phyloP scores from a whole-genome alignment of 2,329 filamentous ascomycete species.

The Celoporthe dispersa region DNA sequence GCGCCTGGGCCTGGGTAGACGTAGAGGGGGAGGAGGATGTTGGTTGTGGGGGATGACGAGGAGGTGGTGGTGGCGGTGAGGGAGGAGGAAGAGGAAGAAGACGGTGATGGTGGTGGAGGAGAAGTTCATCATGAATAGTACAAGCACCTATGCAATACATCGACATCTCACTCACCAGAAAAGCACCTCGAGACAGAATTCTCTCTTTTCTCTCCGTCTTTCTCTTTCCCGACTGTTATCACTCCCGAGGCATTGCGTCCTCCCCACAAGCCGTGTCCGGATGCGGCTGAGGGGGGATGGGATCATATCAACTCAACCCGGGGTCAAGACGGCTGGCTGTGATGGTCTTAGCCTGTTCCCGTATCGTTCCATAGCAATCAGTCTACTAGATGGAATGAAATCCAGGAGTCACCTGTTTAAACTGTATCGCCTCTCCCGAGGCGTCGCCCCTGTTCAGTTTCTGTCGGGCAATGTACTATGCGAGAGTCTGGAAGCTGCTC shows the following conservation, averaged over 20 bases:
- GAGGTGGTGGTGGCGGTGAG: background rate
- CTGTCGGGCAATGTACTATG: no score
- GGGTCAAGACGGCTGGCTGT: background rate
- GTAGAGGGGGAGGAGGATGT: slow-evolving; percentile 14
- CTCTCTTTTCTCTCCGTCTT: background rate
- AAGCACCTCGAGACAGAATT: background rate
- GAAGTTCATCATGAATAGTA: background rate
- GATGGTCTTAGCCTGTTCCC: background rate
- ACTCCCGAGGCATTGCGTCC: background rate
- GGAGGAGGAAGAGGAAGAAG: background rate
- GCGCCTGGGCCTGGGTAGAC: slow-evolving; percentile 5
- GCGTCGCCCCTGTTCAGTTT: no score
- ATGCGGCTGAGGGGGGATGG: background rate
- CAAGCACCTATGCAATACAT: background rate
- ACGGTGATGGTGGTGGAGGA: background rate
- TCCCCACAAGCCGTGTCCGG: background rate
- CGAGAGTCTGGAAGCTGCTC: background rate
- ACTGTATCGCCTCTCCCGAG: no score
- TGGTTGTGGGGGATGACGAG: background rate
- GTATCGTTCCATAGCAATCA: background rate
- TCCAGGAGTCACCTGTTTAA: no score
- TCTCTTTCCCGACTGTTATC: no score
- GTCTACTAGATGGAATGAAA: no score
- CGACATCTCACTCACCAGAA: background rate
- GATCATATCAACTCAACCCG: background rate